Base-by-base conservation (phyloP, 805 yeast species). In the Torulaspora gathmanii region DNA sequence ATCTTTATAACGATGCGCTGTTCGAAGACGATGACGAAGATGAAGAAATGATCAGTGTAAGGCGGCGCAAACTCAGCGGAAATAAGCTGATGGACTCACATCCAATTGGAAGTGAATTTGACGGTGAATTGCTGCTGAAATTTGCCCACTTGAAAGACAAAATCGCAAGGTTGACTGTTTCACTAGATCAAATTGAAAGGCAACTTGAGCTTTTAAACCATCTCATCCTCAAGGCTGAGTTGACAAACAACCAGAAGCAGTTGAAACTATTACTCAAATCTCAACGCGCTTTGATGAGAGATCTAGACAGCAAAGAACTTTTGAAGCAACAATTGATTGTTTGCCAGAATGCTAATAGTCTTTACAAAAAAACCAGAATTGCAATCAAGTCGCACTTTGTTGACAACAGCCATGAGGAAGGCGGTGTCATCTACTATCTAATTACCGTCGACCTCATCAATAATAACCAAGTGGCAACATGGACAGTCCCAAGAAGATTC, bases 401-500 rank as follows among this genome's bases (percentile, higher is more conserved):
- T 17, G 71, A 71, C 10, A 71, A 67, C n/a, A 49, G 47, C 4
- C 34, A 38, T 20, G 65, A 72, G 23, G 80, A 82, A 0, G 75
- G 72, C 42, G 86, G 79, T 34, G 83, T 77, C 49, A 78, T 80
- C 4, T 69, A 85, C 40, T 90, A 90, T 63, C 74, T 87, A 23
- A 82, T 91, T 25, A 88, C 83, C 55, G 86, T 91, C 3, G 82
- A 80, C 42, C 82, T 80, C 60, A 68, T 57, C 8, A 65, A 65
- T 5, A 77, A 76, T 2, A 72, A 69, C 2, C 72, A 74, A 4
- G 70, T 77, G 2, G 87, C 90, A 0, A 84, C 87, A 0, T 91
- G 97, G 97, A 79, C 86, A 42, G 85, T 89, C n/a, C 91, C 95
- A 0, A 69, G 96, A 53, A 70, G 98, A 46, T 90, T 81, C 58